phyloP scores from a whole-genome alignment of 2,329 filamentous ascomycete genomes.

The Ambrosiella xylebori region DNA sequence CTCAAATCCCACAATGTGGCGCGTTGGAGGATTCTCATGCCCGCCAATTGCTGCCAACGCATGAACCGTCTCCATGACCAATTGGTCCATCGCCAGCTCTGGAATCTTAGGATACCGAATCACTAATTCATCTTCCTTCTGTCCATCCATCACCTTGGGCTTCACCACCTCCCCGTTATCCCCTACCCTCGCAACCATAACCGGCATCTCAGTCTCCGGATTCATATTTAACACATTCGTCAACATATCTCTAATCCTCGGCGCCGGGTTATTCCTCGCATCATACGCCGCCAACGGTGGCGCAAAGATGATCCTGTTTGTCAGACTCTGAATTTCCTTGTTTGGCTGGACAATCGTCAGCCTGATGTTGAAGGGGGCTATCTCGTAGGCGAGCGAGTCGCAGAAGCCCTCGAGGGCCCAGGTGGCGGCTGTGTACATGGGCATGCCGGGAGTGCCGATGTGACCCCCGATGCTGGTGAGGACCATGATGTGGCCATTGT shows the following conservation, averaged over 20 bases:
- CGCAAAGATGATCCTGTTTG: slow-evolving; percentile 71
- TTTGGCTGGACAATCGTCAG: slow-evolving; percentile 91
- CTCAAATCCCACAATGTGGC: slow-evolving; percentile 87
- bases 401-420: slow-evolving; percentile 95
- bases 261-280: slow-evolving; percentile 49
- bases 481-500: slow-evolving; percentile 77
- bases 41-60: slow-evolving; percentile 83
- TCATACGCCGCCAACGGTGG: slow-evolving; percentile 54
- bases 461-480: slow-evolving; percentile 83
- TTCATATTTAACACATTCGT: slow-evolving; percentile 62
- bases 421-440: slow-evolving; percentile 79
- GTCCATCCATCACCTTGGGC: background rate
- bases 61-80: slow-evolving; percentile 80
- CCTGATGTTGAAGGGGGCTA: slow-evolving; percentile 92
- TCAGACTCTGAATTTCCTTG: slow-evolving; percentile 77
- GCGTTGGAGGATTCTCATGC: slow-evolving; percentile 83
- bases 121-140: slow-evolving; percentile 26
- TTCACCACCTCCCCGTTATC: background rate
- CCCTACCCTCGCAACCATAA: slow-evolving; percentile 9
- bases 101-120: slow-evolving; percentile 61
- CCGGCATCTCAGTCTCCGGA: slow-evolving; percentile 39
- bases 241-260: slow-evolving; percentile 68
- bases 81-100: slow-evolving; percentile 45
- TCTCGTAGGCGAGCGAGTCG: slow-evolving; percentile 87
- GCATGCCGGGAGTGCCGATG: slow-evolving; percentile 78